phyloP scores from a whole-genome alignment of 495 filamentous ascomycete genomes.

The Coniosporium apollinis region DNA sequence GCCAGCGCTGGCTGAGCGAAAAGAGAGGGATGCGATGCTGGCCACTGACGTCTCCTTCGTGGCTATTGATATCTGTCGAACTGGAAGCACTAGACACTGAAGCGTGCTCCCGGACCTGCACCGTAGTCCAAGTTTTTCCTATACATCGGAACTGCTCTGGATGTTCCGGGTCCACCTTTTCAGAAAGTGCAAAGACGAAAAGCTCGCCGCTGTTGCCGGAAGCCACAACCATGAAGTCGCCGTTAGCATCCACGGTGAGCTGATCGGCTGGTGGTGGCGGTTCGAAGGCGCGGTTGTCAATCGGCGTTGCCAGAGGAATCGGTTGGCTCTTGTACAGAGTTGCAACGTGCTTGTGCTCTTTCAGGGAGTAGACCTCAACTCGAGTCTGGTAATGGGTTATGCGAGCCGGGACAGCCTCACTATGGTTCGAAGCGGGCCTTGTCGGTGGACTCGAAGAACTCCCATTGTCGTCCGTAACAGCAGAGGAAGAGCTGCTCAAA shows the following conservation, averaged over 20 bases:
- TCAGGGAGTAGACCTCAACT: slow-evolving; percentile 70
- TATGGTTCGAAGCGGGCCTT: slow-evolving; percentile 14
- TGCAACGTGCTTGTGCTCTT: slow-evolving; percentile 45
- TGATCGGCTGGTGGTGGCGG: slow-evolving; percentile 51
- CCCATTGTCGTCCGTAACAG: slow-evolving; percentile 8
- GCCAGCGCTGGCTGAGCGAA: slow-evolving; percentile 61
- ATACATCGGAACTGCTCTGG: slow-evolving; percentile 39
- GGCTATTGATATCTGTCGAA: slow-evolving; percentile 33
- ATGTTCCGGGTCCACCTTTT: slow-evolving; percentile 17
- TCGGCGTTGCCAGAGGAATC: slow-evolving; percentile 28
- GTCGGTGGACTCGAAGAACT: slow-evolving; percentile 8
- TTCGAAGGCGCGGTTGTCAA: slow-evolving; percentile 36
- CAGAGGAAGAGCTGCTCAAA: neutral
- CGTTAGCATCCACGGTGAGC: slow-evolving; percentile 49
- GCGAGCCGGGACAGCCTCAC: slow-evolving; percentile 9
- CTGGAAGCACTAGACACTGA: slow-evolving; percentile 35
- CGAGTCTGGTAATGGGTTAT: slow-evolving; percentile 58
- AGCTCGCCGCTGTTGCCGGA: slow-evolving; percentile 76
- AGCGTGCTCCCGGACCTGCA: slow-evolving; percentile 40
- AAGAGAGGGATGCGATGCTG: slow-evolving; percentile 44
- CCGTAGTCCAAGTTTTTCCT: slow-evolving; percentile 73
- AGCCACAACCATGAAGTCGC: slow-evolving; percentile 49
- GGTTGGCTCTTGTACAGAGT: slow-evolving; percentile 47
- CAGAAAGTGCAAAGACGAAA: slow-evolving; percentile 42
- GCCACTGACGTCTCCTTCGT: slow-evolving; percentile 22